A percentile compares a stretch with the other conserved stretches of the same genome.
Evolutionary conservation across 768 basidiomycete species (phyloP).

Genomic region (Calocybe gangraenosa): DNA sequence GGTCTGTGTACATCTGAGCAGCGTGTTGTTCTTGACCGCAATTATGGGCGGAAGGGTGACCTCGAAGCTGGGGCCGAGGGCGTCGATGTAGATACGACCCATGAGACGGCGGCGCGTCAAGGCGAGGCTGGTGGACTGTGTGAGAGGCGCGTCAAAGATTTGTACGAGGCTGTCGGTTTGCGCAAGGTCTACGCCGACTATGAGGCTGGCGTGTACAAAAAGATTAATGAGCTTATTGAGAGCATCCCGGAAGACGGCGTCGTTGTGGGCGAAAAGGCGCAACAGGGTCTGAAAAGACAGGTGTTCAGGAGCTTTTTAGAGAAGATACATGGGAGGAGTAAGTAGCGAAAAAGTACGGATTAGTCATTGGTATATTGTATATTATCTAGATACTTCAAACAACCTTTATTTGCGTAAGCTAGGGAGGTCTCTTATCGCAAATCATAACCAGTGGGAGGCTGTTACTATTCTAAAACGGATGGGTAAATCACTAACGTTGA

Average conservation of each 20-base stretch:
- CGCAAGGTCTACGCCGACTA: slow-evolving; percentile 67
- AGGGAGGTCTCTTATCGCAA: too few species aligned
- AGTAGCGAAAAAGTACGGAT: too few species aligned
- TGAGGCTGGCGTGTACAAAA: slow-evolving; percentile 69
- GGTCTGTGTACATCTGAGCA: slow-evolving; percentile 50
- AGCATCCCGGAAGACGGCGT: slow-evolving; percentile 56
- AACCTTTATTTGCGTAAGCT: too few species aligned
- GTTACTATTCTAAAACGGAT: too few species aligned
- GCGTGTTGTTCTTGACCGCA: slow-evolving; percentile 52
- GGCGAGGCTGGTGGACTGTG: slow-evolving; percentile 49
- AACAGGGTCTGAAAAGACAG: slow-evolving; percentile 44
- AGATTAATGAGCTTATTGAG: slow-evolving; percentile 67
- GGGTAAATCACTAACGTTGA: too few species aligned
- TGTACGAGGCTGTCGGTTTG: slow-evolving; percentile 72
- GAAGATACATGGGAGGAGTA: slow-evolving; percentile 75
- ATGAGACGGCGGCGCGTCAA: slow-evolving; percentile 12
- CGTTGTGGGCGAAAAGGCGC: slow-evolving; percentile 26
- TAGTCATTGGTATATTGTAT: too few species aligned
- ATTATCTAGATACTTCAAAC: too few species aligned
- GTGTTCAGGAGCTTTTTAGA: slow-evolving; percentile 84
- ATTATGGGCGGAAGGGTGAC: slow-evolving; percentile 41
- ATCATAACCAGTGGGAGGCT: too few species aligned
- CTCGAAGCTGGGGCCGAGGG: slow-evolving; percentile 19
- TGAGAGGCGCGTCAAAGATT: slow-evolving; percentile 37
- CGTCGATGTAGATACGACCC: slow-evolving; percentile 12